These are phyloP conservation scores for Peniophora sp. DNA, from an alignment of 1,284 basidiomycete species.

Conservation along the genomic window DNA sequence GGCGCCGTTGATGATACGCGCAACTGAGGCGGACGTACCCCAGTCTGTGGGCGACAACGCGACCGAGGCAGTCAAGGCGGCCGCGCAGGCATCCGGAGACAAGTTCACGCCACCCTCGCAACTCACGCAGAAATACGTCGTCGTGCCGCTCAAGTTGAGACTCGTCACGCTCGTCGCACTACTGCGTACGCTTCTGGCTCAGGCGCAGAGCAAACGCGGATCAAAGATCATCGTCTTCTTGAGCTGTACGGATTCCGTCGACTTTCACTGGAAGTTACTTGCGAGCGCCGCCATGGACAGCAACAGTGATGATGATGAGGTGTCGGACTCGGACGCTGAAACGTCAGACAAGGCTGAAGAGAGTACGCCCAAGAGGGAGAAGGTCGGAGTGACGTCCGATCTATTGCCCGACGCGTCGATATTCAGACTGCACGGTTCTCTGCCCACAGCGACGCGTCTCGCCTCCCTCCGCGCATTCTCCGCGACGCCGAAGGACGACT, in stretches of 20 bases:
- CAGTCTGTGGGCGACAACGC: slow-evolving; percentile 3
- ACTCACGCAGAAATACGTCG: slow-evolving; percentile 86
- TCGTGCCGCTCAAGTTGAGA: slow-evolving; percentile 90
- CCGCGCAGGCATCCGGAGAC: slow-evolving; percentile 23
- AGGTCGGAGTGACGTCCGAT: slow-evolving; percentile 55
- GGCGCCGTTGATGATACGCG: slow-evolving; percentile 70
- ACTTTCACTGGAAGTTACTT: slow-evolving; percentile 93
- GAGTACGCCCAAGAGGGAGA: slow-evolving; percentile 21
- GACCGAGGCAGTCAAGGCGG: slow-evolving; percentile 6
- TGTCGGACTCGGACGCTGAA: slow-evolving; percentile 14
- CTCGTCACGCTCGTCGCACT: slow-evolving; percentile 88
- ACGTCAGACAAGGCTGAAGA: slow-evolving; percentile 13
- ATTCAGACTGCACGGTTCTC: slow-evolving; percentile 92
- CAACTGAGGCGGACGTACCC: slow-evolving; percentile 38
- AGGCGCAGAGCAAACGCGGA: slow-evolving; percentile 40
- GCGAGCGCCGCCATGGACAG: slow-evolving; percentile 71
- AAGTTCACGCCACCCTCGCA: slow-evolving; percentile 94
- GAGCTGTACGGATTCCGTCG: slow-evolving; percentile 95
- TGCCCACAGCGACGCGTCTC: slow-evolving; percentile 78
- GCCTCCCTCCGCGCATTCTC: slow-evolving; percentile 81
- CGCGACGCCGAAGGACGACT: slow-evolving; percentile 27
- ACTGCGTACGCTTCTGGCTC: slow-evolving; percentile 66
- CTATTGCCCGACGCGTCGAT: slow-evolving; percentile 80
- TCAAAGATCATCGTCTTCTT: slow-evolving; percentile 90
- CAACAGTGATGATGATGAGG: slow-evolving; percentile 17